Base-by-base conservation (phyloP, 116 monocot genomes). In the Dioscorea cayenensis region DNA sequence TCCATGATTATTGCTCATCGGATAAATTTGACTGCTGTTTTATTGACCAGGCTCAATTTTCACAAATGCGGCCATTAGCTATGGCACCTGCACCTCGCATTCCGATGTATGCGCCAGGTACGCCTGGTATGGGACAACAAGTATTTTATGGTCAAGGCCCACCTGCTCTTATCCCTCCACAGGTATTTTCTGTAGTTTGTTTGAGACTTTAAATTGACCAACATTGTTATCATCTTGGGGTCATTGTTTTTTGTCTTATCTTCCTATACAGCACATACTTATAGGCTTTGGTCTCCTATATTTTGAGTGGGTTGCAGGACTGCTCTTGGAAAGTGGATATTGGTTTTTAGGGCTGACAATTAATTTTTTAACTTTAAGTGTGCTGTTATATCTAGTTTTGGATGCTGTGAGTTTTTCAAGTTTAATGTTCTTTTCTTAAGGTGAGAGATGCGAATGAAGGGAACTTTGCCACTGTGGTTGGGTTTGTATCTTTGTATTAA, bases 121-220 rank as follows among this genome's bases (percentile, higher is more conserved):
- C 80, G 61, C 83, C 89, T 63, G 80, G 77, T 21, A 64, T 90
- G 48, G 86, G 84, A 12, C 90, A 90, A 29, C 90, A 86, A 32
- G 63, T 89, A 19, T 89, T 89, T 65, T 89, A 89, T 78, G 89
- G 89, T 52, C 89, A 85, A 75, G 77, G 80, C 22, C 89, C 55
- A 18, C 55, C 89, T 29, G 83, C 80, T 6, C 75, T 85, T 35
- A 76, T 89, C 19, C 83, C 85, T 22, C 81, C 80, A 63, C 89
- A 89, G 83, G 89, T 89, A 55, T 16, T 55, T 16, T 2, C 55
- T 68, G 50, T 11, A 3, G 10, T 29, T 20, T 25, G 20, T 49
- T 19, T 6, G 43, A 8, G 43, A 55, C 21, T 70, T 66, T 65
- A 66, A 36, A 25, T 9, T 17, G 13, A 69, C 25, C 49, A 49